phyloP scores from a whole-genome alignment of 768 basidiomycete genomes.

The Leucosporidium yakuticum region DNA sequence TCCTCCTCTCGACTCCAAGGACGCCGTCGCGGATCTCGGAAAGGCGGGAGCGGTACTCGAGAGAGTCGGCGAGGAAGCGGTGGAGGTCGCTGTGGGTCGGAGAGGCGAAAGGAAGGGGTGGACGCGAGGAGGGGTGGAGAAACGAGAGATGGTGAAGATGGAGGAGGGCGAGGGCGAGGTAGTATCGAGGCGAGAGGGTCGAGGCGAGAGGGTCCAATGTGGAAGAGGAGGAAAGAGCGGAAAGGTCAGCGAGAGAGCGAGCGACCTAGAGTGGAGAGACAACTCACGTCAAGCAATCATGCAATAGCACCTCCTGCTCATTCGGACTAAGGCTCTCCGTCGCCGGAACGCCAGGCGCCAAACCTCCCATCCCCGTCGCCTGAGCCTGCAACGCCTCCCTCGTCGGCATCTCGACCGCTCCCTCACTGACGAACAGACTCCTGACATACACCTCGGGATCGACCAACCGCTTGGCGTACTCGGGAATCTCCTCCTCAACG shows the following conservation, averaged over 20 bases:
- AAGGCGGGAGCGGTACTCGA: conserved; percentile 37
- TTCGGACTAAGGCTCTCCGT: conserved; percentile 20
- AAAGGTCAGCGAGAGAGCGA: neutral
- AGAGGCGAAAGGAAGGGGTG: neutral
- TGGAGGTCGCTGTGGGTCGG: conserved; percentile 31
- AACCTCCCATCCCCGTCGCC: neutral
- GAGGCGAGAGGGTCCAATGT: neutral
- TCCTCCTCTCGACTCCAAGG: conserved; percentile 36
- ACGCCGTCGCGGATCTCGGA: conserved; percentile 38
- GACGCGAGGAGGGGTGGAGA: neutral
- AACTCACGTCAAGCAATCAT: conserved; percentile 35
- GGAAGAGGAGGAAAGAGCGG: no score
- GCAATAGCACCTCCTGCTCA: conserved; percentile 37
- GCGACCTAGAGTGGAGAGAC: neutral
- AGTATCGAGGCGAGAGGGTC: no score
- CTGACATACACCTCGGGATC: conserved; percentile 30
- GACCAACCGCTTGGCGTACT: conserved; percentile 24
- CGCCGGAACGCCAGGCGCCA: neutral
- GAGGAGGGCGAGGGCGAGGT: neutral
- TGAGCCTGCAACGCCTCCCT: no score
- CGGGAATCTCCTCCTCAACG: conserved; percentile 22
- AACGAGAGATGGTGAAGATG: neutral
- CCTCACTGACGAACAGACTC: conserved; percentile 22
- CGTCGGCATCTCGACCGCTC: conserved; percentile 22
- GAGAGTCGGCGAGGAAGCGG: conserved; percentile 37